Evolutionary conservation across 176 grass and related monocot genomes (phyloP), one percentile per base, ranked within the genome.

Genomic region (Paspalum notatum): DNA sequence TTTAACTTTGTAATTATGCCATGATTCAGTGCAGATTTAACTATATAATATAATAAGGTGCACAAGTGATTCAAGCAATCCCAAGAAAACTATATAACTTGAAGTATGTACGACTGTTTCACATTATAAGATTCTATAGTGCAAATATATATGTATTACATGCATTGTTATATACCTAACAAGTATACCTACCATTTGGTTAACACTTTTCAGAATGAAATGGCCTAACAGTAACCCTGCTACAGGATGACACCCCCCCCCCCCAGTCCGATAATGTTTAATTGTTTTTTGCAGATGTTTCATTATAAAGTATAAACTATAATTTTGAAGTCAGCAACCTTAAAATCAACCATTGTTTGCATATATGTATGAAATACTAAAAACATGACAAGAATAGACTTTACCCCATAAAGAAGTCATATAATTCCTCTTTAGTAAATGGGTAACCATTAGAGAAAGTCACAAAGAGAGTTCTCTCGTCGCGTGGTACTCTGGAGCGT

Each of bases 401-500:
- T 75, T 84, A 95, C 93, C 64, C 50, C 43, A 75, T 72, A 49
- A 95, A 95, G 50, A 90, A 95, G 0, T 72, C 61, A 1, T 68
- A 68, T 11, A 95, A 80, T 73, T 95, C 89, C 15, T 90, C 84
- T 60, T 59, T 72, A 8, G 72, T 91, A 17, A 95, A 75, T 2
- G 93, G 87, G 32, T 86, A 87, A 1, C 89, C 89, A 27, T 90
- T 90, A 27, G 93, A 95, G 74, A 95, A 95, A 13, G 93, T 91
- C 4, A 95, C 84, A 0, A 95, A 91, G 8, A 95, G 54, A 26
- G 89, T 95, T 75, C 84, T 89, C 66, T 90, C 87, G 14, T 95
- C 93, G n/a, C 58, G 58, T 68, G 85, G 90, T 38, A 90, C 42
- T 32, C 46, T 66, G 27, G 38, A 44, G 4, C 44, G 17, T 55